These are phyloP conservation scores for Daedaleopsis nitida DNA, from an alignment of 768 basidiomycete genomes.

Conservation along the genomic window DNA sequence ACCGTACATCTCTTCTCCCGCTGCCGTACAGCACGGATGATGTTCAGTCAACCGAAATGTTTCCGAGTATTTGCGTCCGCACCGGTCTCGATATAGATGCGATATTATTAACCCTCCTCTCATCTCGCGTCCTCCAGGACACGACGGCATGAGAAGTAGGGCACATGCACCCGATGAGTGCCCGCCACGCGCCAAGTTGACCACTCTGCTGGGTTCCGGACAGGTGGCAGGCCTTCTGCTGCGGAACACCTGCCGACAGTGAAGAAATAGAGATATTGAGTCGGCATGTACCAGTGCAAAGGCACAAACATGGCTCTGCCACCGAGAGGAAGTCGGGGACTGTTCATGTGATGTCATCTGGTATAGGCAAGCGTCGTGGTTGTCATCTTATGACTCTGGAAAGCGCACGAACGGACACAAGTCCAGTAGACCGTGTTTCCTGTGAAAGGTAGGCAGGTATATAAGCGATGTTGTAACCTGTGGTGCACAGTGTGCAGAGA, in stretches of 20 bases:
- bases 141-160: not conserved
- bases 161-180: slow-evolving; percentile 8
- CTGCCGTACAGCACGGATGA: slow-evolving; percentile 5
- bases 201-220: not conserved
- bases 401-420: not conserved
- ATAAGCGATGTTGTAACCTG: too few relatives aligned
- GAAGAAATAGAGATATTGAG: not conserved
- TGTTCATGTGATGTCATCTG: not conserved
- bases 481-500: too few relatives aligned
- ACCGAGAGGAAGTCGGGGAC: not conserved
- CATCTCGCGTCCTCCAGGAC: not conserved
- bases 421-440: too few relatives aligned
- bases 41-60: slow-evolving; percentile 8
- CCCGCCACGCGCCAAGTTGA: not conserved
- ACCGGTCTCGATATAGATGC: slow-evolving; percentile 1
- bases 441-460: too few relatives aligned
- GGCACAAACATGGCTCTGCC: slow-evolving; percentile 1
- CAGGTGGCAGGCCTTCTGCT: not conserved
- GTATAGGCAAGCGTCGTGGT: slow-evolving; percentile 10
- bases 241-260: not conserved
- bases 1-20: not conserved
- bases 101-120: not conserved
- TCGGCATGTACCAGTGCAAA: not conserved
- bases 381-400: not conserved
- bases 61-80: slow-evolving; percentile 1